These are phyloP conservation scores for Cydonia oblonga DNA, from an alignment of 331 rosid species.

Conservation along the genomic window DNA sequence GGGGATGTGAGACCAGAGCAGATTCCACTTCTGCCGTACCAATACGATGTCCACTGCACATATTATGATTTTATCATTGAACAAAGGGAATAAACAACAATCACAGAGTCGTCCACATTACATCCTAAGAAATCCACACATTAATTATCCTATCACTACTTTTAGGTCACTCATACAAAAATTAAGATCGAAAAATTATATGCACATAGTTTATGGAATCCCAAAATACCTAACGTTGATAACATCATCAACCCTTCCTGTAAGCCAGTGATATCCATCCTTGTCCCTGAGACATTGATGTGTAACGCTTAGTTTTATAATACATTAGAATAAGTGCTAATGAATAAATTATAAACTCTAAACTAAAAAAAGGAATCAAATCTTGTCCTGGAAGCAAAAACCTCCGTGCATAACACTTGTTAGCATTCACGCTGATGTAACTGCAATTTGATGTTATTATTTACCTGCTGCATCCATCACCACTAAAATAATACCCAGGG, in stretches of 20 bases:
- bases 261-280: conserved; percentile 96
- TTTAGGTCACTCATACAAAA: neutral
- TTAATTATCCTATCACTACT: neutral
- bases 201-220: conserved; percentile 4
- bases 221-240: conserved; percentile 82
- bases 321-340: neutral
- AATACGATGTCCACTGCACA: conserved; percentile 93
- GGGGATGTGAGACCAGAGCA: conserved; percentile 75
- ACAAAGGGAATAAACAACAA: neutral
- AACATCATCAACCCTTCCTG: conserved; percentile 99
- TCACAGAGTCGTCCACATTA: neutral
- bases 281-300: conserved; percentile 63
- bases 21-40: conserved; percentile 99
- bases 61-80: neutral
- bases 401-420: neutral
- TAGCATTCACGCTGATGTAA: neutral
- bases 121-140: neutral
- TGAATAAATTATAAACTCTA: neutral
- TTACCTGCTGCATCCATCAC: conserved; percentile 94
- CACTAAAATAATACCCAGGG: conserved; percentile 87
- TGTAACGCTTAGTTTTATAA: neutral
- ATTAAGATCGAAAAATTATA: neutral
- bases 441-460: neutral
- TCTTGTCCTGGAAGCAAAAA: neutral
- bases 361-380: neutral